Evolutionary conservation across 495 filamentous ascomycete species (phyloP), one percentile per base, ranked within the genome.

Genomic region (Podospora anserina): DNA sequence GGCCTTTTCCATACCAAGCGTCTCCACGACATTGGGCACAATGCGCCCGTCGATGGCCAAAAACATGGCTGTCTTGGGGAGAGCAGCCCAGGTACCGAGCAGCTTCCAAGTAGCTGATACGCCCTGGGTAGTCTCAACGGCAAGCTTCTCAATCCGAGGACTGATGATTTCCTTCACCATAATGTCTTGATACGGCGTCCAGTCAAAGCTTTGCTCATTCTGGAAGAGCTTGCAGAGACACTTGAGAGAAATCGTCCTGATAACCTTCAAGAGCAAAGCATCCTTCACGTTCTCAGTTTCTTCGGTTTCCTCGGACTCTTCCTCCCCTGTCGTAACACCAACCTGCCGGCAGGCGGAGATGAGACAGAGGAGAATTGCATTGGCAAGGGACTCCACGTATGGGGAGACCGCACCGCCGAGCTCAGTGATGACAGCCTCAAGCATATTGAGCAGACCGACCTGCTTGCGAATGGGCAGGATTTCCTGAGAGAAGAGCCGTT

Each of bases 371-470:
- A 97, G 76, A 6, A 96, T 81, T 2, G 92, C 86, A 72, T 93
- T 86, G 72, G 92, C 81, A 6, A 97, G 77, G 13, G 83, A 80
- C 49, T 83, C 77, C 30, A 88, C 82, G 68, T 89, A 92, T 1
- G 87, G 82, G 5, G 78, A 67, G 66, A 96, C 85, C 23, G 86
- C 88, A 18, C 82, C 87, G 57, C 92, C 91, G 27, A 97, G 84
- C 34, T 93, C 91, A 27, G 89, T 88, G 69, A 97, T 87, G 74
- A 98, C 86, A n/a, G 92, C 88, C 64, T 93, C 89, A 57, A 95
- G 82, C 92, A 98, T 94, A 74, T 93, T 93, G 56, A 97, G 76
- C 70, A 97, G 82, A 77, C 95, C 95, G 64, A 93, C 81, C 73
- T 97, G 94, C 79, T 93, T 94, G 69, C 93, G 86, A 18, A 83